Percentiles rank a stretch among this genome's conserved stretches.
phyloP scores from a whole-genome alignment of 2,329 filamentous ascomycete species.

The Microcera coccophila region DNA sequence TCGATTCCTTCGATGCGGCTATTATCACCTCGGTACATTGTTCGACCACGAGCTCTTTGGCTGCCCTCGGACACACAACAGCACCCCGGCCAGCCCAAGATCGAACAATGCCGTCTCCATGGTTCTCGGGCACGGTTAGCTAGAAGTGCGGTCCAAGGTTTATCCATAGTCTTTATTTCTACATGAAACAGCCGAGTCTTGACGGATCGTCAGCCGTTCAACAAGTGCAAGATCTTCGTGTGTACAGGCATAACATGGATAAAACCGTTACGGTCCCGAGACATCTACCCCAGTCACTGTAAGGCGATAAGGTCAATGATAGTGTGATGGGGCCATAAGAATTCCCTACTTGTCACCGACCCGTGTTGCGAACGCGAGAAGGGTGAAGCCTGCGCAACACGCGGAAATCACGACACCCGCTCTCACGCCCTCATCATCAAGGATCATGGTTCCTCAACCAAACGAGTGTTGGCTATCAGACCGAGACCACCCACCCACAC shows the following conservation, averaged over 20 bases:
- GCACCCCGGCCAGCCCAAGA: too few species aligned
- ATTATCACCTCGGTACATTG: too few species aligned
- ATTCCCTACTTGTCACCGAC: not conserved
- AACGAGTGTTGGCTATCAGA: not conserved
- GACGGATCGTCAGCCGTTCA: slow-evolving; percentile 7
- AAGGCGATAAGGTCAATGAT: not conserved
- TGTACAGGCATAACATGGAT: too few species aligned
- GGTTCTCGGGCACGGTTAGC: slow-evolving; percentile 19
- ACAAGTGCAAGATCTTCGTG: too few species aligned
- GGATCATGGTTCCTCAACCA: too few species aligned
- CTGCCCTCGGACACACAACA: not conserved
- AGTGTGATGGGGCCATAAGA: too few species aligned
- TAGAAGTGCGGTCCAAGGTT: slow-evolving; percentile 21
- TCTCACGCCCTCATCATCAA: not conserved
- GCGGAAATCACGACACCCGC: not conserved
- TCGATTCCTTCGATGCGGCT: too few species aligned
- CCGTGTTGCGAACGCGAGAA: not conserved
- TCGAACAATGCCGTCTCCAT: slow-evolving; percentile 1
- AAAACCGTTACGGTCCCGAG: too few species aligned
- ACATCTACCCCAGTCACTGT: not conserved
- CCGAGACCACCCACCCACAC: not conserved
- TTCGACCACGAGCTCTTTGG: too few species aligned
- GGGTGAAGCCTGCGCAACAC: not conserved
- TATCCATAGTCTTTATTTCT: slow-evolving; percentile 6
- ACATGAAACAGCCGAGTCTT: slow-evolving; percentile 23